Conservation (phyloP, 257 asterid species). For the Oldenlandia corymbosa region DNA sequence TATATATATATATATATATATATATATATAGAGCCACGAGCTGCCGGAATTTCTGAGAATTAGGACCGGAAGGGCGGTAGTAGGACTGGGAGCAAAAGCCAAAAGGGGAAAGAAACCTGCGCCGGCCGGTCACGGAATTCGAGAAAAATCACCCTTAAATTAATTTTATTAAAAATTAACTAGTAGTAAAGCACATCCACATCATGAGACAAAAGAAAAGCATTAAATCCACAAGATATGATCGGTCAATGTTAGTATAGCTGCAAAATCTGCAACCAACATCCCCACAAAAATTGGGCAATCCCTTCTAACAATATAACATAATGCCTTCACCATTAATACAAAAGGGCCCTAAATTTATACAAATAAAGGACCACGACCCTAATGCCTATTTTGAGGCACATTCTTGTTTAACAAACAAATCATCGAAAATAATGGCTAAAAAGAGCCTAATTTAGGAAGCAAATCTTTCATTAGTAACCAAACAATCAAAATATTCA, state of each 20-base stretch:
- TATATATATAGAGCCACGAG: slow-evolving; percentile 16
- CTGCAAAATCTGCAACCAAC: no score
- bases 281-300: slow-evolving; percentile 33
- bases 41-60: neutral
- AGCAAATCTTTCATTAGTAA: no score
- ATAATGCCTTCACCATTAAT: slow-evolving; percentile 27
- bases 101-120: neutral
- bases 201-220: slow-evolving; percentile 9
- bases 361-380: slow-evolving; percentile 74
- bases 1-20: neutral
- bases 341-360: no score
- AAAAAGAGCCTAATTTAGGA: no score
- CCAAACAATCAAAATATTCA: no score
- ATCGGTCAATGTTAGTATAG: slow-evolving; percentile 27
- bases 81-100: neutral
- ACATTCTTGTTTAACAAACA: slow-evolving; percentile 33
- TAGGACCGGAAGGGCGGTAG: no score
- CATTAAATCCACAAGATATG: slow-evolving; percentile 13
- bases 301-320: slow-evolving; percentile 16
- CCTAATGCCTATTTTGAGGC: slow-evolving; percentile 38
- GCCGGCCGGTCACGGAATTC: slow-evolving; percentile 8
- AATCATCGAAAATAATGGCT: no score
- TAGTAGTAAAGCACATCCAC: no score
- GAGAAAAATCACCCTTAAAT: neutral
- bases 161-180: no score